Base-by-base conservation (phyloP, 2,329 filamentous ascomycete species). In the Nannizziopsis arthrosporioides region DNA sequence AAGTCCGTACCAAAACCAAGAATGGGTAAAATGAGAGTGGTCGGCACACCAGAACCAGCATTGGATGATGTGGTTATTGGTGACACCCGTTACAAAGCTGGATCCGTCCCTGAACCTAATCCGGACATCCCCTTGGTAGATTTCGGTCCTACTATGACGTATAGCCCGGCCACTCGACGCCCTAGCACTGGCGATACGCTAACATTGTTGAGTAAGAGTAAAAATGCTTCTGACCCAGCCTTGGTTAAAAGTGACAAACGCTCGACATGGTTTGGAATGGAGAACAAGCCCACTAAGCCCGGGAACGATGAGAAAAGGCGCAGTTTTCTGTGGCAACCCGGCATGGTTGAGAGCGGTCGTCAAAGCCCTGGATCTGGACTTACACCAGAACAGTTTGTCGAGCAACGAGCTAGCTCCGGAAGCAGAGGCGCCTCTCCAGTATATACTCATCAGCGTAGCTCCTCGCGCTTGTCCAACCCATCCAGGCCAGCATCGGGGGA, bases 101-200 rank as follows among this genome's bases (percentile, higher is more conserved):
- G 61, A 14, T 40, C 54, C n/a, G 40, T 54, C 17, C 59, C 58
- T 30, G 54, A 61, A 34, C 39, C 41, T 12, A 68, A 69, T 11
- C 71, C 76, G 18, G 73, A 78, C 49, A 80, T 94, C 51, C 85
- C 86, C 1, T 68, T 75, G 3, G 77, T 94, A 53, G 82, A 95
- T 63, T 95, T 95, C 66, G 90, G 90, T 0, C 86, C 82, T 5
- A 94, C 89, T 0, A 69, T 85, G 56, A 82, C 84, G 51, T 82
- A 87, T 49, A 70, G 69, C 52, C 74, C 77, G 22, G 69, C 69
- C 38, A 70, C 67, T 14, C 72, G 70, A 55, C 73, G 75, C 7
- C 76, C 77, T n/a, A 71, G 63, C 37, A 78, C 76, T 1, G 74
- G 72, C 42, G 74, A 74, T 39, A 74, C 74, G 2, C 62, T 76